These are phyloP conservation scores for Penicillium canescens DNA, from an alignment of 495 filamentous ascomycete genomes.

Conservation along the genomic window DNA sequence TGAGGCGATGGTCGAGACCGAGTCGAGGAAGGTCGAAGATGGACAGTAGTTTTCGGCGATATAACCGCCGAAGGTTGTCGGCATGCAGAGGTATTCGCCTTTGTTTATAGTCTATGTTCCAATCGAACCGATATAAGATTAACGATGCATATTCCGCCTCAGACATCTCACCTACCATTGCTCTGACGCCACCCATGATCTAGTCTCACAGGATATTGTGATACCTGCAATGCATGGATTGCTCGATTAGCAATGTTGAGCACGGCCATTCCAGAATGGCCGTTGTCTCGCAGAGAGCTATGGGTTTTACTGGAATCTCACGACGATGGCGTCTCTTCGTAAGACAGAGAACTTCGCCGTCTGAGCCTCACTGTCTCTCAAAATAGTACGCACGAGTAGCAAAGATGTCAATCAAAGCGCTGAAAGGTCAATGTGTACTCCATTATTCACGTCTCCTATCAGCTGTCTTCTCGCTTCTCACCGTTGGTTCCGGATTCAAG, in stretches of 20 bases:
- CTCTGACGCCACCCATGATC: conserved; percentile 7
- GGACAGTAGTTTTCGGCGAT: too few species aligned
- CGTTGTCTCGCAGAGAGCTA: conserved; percentile 17
- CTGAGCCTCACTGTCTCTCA: conserved; percentile 15
- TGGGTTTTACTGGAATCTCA: conserved; percentile 16
- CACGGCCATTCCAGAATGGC: conserved; percentile 14
- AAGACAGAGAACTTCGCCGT: conserved; percentile 14
- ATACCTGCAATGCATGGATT: conserved; percentile 25
- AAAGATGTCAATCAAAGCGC: conserved; percentile 7
- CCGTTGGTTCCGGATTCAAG: conserved; percentile 18
- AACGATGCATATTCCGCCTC: conserved; percentile 7
- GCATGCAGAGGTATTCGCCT: neutral
- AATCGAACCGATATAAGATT: conserved; percentile 20
- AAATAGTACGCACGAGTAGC: conserved; percentile 19
- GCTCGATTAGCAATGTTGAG: conserved; percentile 15
- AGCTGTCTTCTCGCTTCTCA: conserved; percentile 9
- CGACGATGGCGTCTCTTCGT: conserved; percentile 8
- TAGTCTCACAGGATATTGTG: conserved; percentile 17
- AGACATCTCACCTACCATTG: neutral
- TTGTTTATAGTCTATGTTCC: conserved; percentile 14
- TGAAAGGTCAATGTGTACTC: conserved; percentile 11
- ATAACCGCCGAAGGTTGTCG: too few species aligned
- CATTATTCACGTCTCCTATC: conserved; percentile 14
- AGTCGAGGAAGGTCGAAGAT: neutral
- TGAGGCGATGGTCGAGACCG: neutral